Evolutionary conservation across 169 alveolate genomes (phyloP), one percentile per base, ranked within the genome.

Genomic region (Cyclospora cayetanensis): DNA sequence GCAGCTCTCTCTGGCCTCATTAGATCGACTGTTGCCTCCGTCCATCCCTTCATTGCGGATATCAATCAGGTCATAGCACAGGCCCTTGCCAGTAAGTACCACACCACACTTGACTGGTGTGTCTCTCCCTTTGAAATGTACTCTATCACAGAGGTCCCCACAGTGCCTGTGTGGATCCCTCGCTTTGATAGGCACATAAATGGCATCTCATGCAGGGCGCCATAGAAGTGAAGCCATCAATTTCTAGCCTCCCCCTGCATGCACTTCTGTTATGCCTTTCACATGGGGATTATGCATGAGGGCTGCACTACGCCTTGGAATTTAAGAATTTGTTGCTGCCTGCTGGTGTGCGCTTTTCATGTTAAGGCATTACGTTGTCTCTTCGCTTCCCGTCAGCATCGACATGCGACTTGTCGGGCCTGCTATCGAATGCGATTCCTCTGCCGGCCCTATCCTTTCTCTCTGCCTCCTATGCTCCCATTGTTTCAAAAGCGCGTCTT

Each of bases 1-100:
- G 43, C 91, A 4, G 91, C 91, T 15, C 65, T 84, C 41, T n/a
- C 50, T 46, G 22, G 29, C 46, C 34, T 84, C 65, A 25, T 27
- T 35, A 20, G 65, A 15, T n/a, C n/a, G 11, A 37, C 91, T 39
- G 50, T 37, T 63, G 29, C 72, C 42, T 31, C 46, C 42, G n/a
- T 18, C 79, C 25, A 50, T 42, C 83, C 83, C 2, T 84, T 84
- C 25, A 39, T 46, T 37, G 34, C 34, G 1, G 74, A 84, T 15
- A 55, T 84, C 34, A 84, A 84, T 43, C 63, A 63, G 9, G 43
- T 84, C 39, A 70, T 63, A 0, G 91, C 91, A 9, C 91, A 84
- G 63, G 91, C 31, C 11, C 63, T 84, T n/a, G 31, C 91, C 9
- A 70, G 91, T 84, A 25, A 55, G 91, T 31, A 3, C 70, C 63